Evolutionary conservation across 306 rosid genomes (phyloP), one percentile per base, ranked within the genome.

Genomic region (Casuarina cunninghamiana): DNA sequence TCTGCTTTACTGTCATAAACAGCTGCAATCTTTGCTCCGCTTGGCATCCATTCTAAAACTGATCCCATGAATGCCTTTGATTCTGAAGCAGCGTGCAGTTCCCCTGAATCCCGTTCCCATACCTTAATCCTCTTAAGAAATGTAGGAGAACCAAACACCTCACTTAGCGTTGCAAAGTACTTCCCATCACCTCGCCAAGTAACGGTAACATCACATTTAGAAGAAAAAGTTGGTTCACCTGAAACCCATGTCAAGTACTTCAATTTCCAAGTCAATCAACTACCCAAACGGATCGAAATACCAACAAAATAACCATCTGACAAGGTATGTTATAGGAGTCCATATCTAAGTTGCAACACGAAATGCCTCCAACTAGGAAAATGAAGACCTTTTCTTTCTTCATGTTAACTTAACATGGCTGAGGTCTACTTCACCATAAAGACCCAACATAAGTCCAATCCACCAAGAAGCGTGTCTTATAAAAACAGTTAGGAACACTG

Each of bases 111-210:
- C 53, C 97, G 88, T 75, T 95, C 96, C 99, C 99, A 95, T 78
- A 95, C 79, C 81, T 88, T 91, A 69, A 95, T 85, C 86, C 87
- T 82, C 84, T 89, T 91, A 66, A 71, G 85, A 75, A 70, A 72
- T 4, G 83, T 39, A 73, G 41, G 72, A 6, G 89, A 85, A 79
- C 57, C 77, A 35, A 55, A 65, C 61, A 43, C 86, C 81, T 79
- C 74, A 53, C 85, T 86, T 54, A 93, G 80, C 1, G 93, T 87
- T 16, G 84, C 97, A 81, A 95, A 93, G 89, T 87, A 93, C 73
- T 88, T 95, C 13, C 97, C 99, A 83, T 95, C 99, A 74, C 99
- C 99, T 5, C 96, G 91, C 99, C 99, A 95, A 53, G 96, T 87
- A 79, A 93, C 65, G 42, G 87, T 82, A 78, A 77, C 70, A 44